These are phyloP conservation scores for Hemisphaericaspora xylanilytica DNA, from an alignment of 1,139 yeast species.

Conservation along the genomic window DNA sequence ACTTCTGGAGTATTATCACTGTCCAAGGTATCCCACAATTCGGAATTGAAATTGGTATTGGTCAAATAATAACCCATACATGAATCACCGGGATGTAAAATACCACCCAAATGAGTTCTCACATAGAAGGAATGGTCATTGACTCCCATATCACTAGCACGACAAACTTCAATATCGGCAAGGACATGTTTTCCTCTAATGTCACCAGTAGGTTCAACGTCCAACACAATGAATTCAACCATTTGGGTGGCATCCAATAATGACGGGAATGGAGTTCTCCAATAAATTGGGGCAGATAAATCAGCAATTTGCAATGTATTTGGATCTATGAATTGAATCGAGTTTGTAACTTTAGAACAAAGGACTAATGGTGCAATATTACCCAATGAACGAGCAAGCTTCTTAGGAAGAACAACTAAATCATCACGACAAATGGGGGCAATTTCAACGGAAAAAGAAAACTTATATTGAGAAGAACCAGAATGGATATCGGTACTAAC, in stretches of 20 bases:
- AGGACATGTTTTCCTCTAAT: slow-evolving; percentile 77
- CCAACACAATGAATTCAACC: slow-evolving; percentile 87
- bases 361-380: slow-evolving; percentile 79
- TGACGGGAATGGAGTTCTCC: slow-evolving; percentile 84
- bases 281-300: slow-evolving; percentile 69
- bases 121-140: slow-evolving; percentile 80
- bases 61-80: slow-evolving; percentile 85
- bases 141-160: slow-evolving; percentile 80
- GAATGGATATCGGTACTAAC: slow-evolving; percentile 91
- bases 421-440: slow-evolving; percentile 99
- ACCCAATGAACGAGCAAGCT: slow-evolving; percentile 81
- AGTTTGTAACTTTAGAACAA: slow-evolving; percentile 79
- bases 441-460: slow-evolving; percentile 88
- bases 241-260: slow-evolving; percentile 74
- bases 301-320: slow-evolving; percentile 79
- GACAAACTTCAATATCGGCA: slow-evolving; percentile 87
- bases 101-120: slow-evolving; percentile 88
- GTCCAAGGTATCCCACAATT: slow-evolving; percentile 73
- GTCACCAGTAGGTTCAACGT: slow-evolving; percentile 90
- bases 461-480: slow-evolving; percentile 83
- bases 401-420: slow-evolving; percentile 82
- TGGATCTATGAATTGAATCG: slow-evolving; percentile 85
- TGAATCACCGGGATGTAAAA: slow-evolving; percentile 94
- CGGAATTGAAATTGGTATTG: slow-evolving; percentile 84
- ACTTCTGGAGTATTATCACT: slow-evolving; percentile 78